Conservation (phyloP, 2,329 filamentous ascomycete species). For the Parasarocladium wereldwijsianum region DNA sequence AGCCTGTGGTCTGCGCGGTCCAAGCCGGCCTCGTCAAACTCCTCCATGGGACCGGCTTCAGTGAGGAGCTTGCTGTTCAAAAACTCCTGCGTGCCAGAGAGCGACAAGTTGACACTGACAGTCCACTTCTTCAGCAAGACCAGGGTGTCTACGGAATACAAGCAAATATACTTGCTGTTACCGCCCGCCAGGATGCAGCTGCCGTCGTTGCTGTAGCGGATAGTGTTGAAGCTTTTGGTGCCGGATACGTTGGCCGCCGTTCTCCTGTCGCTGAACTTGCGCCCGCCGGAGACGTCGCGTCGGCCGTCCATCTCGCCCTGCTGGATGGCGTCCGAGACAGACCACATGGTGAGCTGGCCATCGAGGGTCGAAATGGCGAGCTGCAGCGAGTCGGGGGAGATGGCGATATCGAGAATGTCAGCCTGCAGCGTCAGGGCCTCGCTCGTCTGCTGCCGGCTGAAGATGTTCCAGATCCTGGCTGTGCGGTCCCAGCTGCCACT, state of each 20-base stretch:
- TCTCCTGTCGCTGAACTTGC: slow-evolving; percentile 73
- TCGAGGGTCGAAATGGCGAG: slow-evolving; percentile 86
- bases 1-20: slow-evolving; percentile 74
- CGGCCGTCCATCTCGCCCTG: slow-evolving; percentile 76
- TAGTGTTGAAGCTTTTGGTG: slow-evolving; percentile 78
- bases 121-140: slow-evolving; percentile 90
- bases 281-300: slow-evolving; percentile 83
- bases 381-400: slow-evolving; percentile 82
- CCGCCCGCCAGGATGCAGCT: slow-evolving; percentile 80
- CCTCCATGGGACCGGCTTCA: slow-evolving; percentile 69
- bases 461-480: slow-evolving; percentile 91
- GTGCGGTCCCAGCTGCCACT: slow-evolving; percentile 96
- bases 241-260: slow-evolving; percentile 83
- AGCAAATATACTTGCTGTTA: slow-evolving; percentile 96
- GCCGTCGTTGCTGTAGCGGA: slow-evolving; percentile 85
- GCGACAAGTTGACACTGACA: slow-evolving; percentile 85
- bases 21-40: slow-evolving; percentile 80
- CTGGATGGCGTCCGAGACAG: slow-evolving; percentile 74
- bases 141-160: slow-evolving; percentile 90
- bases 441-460: slow-evolving; percentile 83
- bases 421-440: slow-evolving; percentile 87
- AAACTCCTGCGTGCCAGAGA: slow-evolving; percentile 94
- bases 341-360: slow-evolving; percentile 92
- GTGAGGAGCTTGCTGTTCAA: slow-evolving; percentile 85
- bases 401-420: slow-evolving; percentile 73